Percentiles rank a stretch among this genome's conserved stretches.
These are phyloP conservation scores for Blastobotrys indianensis DNA, from an alignment of 1,139 yeast genomes.

Conservation along the genomic window DNA sequence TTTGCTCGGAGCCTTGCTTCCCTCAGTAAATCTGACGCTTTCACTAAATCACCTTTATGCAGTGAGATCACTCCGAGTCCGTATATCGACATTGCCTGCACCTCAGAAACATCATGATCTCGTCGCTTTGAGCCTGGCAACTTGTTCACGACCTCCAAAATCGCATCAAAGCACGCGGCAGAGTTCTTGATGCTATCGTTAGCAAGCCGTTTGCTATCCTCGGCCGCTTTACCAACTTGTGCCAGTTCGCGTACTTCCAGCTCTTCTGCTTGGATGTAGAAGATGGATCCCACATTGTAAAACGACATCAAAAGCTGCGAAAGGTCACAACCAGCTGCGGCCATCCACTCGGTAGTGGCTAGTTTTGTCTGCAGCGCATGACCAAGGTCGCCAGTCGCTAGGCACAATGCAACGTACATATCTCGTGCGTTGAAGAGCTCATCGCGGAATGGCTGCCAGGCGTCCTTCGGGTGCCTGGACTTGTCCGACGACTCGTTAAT, in stretches of 20 bases:
- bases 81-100: conserved; percentile 74
- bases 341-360: conserved; percentile 68
- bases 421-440: conserved; percentile 74
- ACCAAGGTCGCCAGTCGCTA: conserved; percentile 60
- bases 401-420: conserved; percentile 58
- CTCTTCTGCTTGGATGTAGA: conserved; percentile 66
- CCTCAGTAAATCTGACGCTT: conserved; percentile 57
- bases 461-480: conserved; percentile 17
- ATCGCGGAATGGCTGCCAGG: conserved; percentile 67
- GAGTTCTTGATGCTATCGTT: conserved; percentile 22
- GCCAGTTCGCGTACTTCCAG: conserved; percentile 47
- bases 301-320: conserved; percentile 57
- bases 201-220: conserved; percentile 16
- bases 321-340: conserved; percentile 61
- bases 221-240: conserved; percentile 26
- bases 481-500: conserved; percentile 4
- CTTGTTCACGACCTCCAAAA: conserved; percentile 49
- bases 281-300: conserved; percentile 66
- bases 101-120: conserved; percentile 48
- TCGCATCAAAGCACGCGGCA: conserved; percentile 28
- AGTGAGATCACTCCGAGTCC: conserved; percentile 77
- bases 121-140: conserved; percentile 43
- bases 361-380: conserved; percentile 59
- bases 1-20: conserved; percentile 70
- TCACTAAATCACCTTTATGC: conserved; percentile 48